phyloP scores from a whole-genome alignment of 2,329 filamentous ascomycete species.

The Xylariaceae sp. region DNA sequence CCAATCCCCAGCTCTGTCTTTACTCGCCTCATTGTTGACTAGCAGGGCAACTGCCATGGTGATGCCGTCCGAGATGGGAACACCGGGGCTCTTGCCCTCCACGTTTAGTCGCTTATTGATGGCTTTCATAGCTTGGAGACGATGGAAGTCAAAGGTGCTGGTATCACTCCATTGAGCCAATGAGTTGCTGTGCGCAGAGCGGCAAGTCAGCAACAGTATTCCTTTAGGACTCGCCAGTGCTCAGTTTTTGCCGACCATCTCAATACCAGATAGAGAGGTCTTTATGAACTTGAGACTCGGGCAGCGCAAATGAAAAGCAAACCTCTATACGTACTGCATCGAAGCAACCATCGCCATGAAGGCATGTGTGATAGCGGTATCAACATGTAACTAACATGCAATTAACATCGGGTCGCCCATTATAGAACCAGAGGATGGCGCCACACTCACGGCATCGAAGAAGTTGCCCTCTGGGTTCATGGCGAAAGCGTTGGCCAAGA shows the following conservation, averaged over 20 bases:
- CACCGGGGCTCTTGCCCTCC: slow-evolving; percentile 28
- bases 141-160: slow-evolving; percentile 33
- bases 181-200: slow-evolving; percentile 21
- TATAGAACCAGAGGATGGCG: not conserved
- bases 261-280: not conserved
- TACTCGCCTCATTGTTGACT: slow-evolving; percentile 31
- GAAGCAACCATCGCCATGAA: slow-evolving; percentile 33
- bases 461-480: slow-evolving; percentile 33
- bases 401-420: slow-evolving; percentile 7
- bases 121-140: slow-evolving; percentile 32
- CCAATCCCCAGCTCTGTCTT: not conserved
- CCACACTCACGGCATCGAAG: slow-evolving; percentile 28
- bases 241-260: not conserved
- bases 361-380: slow-evolving; percentile 32
- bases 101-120: slow-evolving; percentile 32
- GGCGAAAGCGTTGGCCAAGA: slow-evolving; percentile 31
- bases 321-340: slow-evolving; percentile 27
- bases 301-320: not conserved
- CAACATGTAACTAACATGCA: slow-evolving; percentile 28
- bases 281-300: not conserved
- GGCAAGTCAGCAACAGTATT: slow-evolving; percentile 4
- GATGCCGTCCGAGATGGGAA: slow-evolving; percentile 32
- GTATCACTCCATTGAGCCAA: slow-evolving; percentile 32
- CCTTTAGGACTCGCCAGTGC: not conserved
- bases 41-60: slow-evolving; percentile 32